Evolutionary conservation across 2,329 filamentous ascomycete species (phyloP), one percentile per base, ranked within the genome.

Genomic region (Verticillium albo-atrum): DNA sequence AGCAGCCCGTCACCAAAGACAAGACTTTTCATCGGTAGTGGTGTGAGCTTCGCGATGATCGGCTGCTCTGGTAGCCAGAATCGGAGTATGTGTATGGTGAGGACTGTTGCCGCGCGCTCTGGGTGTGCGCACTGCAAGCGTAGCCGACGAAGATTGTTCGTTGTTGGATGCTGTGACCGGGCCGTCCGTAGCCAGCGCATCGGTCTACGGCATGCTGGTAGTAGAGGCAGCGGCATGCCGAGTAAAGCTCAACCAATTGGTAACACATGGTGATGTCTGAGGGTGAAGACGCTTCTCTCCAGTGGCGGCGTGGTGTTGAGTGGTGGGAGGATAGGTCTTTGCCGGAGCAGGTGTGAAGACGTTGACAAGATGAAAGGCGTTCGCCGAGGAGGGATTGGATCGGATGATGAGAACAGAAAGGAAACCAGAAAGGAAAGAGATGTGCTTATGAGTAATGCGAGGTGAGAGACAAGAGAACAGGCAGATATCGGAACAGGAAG

Each of bases 141-240:
- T 95, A 95, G 56, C 92, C 93, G 26, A 97, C 92, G 23, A 91
- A 80, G 56, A 97, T 89, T 6, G 85, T 90, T 71, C 89, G 88
- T 69, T 90, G 87, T 65, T 91, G 85, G 60, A 93, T 78, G 53
- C 68, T 68, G 70, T 97, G 92, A 54, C 89, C 89, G 55, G 85
- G 84, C 61, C 89, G 87, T 62, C 89, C 90, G 71, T 92, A 91
- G 35, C 85, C 81, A 55, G 86, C 80, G 72, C 92, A 97, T 62
- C 90, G 89, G 70, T 97, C 92, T 67, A 97, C 82, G 54, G 90
- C 87, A 73, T 97, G 93, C 70, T 89, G 83, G 79, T 94, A 91
- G 80, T 97, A 96, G 67, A 94, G 82, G 76, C 92, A 97, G 64
- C 87, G 85, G 82, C 92, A 97, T 59, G 89, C 90, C 58, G 92